Evolutionary conservation across 768 basidiomycete genomes (phyloP), one percentile per base, ranked within the genome.

Genomic region (Clavaria fumosa): DNA sequence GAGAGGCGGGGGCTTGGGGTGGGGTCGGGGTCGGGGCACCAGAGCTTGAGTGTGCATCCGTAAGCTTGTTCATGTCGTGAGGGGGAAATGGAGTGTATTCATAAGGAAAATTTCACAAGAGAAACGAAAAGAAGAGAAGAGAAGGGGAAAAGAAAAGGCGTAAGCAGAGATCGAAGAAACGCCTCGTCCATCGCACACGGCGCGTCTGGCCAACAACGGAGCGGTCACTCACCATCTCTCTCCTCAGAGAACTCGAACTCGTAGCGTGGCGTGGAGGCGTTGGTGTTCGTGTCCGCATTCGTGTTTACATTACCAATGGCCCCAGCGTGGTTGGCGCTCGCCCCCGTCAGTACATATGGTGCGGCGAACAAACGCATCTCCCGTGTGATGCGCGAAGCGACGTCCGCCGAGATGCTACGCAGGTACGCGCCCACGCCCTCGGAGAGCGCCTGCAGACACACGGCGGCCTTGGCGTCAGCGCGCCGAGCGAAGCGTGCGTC

Each of bases 381-480:
- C 7, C 64, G 47, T 0, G 72, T 57, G 33, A 78, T 45, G 33
- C 59, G 68, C 20, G 55, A 53, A 31, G 74, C 70, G 5, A 66
- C 45, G 12, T 55, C 59, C 7, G 54, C 53, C 12, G 54, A 53
- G 23, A 74, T 50, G 3, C 53, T 50, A 12, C 68, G 71, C 31
- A 78, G 66, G 45, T 74, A 73, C 15, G 61, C 53, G 4, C 72
- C 73, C 7, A 75, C 57, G 6, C 73, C 74, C 43, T 72, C 64
- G 2, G 75, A 71, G 51, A 82, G 68, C 0, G 78, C 80, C 11
- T 71, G 58, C 17, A 83, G 53, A 42, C 68, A 72, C 2, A 71
- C 80, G 0, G 79, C 81, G 0, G 66, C 62, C 51, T 76, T 79
- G n/a, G 78, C 79, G 37, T 82, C 78, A 0, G 57, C 54, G 3